Base-by-base conservation (phyloP, 495 filamentous ascomycete species). In the Daldinia decipiens region DNA sequence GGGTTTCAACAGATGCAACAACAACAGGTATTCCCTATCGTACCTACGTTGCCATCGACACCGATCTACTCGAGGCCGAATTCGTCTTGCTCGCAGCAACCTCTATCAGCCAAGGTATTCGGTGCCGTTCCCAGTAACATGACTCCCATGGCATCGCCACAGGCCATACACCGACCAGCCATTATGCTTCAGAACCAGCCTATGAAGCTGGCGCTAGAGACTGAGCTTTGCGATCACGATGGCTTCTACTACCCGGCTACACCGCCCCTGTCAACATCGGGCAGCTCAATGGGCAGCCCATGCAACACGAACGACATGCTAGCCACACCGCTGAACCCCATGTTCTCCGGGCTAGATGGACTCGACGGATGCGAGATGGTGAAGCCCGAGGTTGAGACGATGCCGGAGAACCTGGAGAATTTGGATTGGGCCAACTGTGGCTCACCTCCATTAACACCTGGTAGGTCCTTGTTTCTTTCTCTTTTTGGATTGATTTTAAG, bases 381-480 rank as follows among this genome's bases (percentile, higher is more conserved):
- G 60, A 97, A 97, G 84, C 87, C 93, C 71, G 90, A 88, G 27
- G 92, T 92, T 71, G 88, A 94, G 81, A 87, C 86, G 12, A 86
- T 90, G 79, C 86, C 90, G 43, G 90, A 95, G 82, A 89, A 88
- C 74, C 87, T 96, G 69, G 89, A 92, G 53, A 86, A 85, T 70
- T 85, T 90, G 71, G 92, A 95, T 65, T 96, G 91, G 90, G 81
- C 88, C 39, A 88, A 24, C 43, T 47, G 87, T 45, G 86, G 85
- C 17, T 96, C 93, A 24, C 94, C 95, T 64, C 93, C 93, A 8
- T 86, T 98, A 85, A 95, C 94, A 76, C 95, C 95, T 88, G 92
- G 94, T 98, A 91, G 80, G 93, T 70, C 13, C 57, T 52, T 71
- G 67, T 62, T 62, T 43, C 7, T 32, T 71, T n/a, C n/a, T n/a